phyloP scores from a whole-genome alignment of 495 filamentous ascomycete genomes.

The Daldinia vernicosa region DNA sequence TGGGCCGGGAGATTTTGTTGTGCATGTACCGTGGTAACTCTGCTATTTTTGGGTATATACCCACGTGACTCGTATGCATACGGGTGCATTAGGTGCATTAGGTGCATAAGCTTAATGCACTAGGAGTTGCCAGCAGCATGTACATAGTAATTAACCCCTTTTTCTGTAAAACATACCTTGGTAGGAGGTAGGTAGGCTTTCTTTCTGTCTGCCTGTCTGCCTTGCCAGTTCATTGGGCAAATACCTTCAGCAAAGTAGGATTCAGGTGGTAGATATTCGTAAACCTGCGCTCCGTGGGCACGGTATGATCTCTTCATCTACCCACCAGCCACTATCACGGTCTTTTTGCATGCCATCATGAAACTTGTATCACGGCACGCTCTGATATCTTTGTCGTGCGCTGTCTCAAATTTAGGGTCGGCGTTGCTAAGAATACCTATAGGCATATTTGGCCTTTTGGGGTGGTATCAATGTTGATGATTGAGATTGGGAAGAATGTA shows the following conservation, averaged over 20 bases:
- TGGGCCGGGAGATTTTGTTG: constrained; percentile 30
- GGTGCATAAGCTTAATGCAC: background rate
- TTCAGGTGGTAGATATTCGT: constrained; percentile 17
- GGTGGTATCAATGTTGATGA: background rate
- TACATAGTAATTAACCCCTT: background rate
- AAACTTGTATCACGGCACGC: constrained; percentile 27
- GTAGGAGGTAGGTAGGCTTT: background rate
- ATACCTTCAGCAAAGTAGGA: constrained; percentile 23
- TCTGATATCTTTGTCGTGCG: constrained; percentile 15
- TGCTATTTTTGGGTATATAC: constrained; percentile 26
- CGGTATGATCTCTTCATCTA: constrained; percentile 14
- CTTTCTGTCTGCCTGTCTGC: background rate
- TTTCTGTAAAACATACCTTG: constrained; percentile 1
- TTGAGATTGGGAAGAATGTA: background rate
- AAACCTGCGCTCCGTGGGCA: constrained; percentile 10
- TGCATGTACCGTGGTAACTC: constrained; percentile 8
- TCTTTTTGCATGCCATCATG: constrained; percentile 26
- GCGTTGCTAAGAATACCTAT: constrained; percentile 6
- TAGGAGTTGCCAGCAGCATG: background rate
- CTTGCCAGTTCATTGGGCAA: constrained; percentile 18
- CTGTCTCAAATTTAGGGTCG: constrained; percentile 15
- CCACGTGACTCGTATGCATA: constrained; percentile 28
- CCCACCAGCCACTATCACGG: constrained; percentile 22
- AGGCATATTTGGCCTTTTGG: background rate
- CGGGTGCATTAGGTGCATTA: background rate